These are phyloP conservation scores for Ganoderma meredithae DNA, from an alignment of 1,284 basidiomycete genomes.

Conservation along the genomic window DNA sequence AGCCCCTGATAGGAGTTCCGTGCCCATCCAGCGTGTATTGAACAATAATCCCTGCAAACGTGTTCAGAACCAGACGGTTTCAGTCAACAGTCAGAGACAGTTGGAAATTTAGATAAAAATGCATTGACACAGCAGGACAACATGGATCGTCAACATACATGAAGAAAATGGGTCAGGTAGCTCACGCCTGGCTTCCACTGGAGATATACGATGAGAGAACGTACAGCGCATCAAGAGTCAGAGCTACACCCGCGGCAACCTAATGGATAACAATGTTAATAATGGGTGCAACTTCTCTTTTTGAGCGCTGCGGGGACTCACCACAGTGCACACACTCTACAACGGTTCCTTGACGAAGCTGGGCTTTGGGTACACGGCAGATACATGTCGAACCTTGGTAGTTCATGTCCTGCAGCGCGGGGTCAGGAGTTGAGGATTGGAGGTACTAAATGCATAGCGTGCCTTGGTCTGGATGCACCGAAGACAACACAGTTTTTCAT, in stretches of 20 bases:
- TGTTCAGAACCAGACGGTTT: too few species aligned
- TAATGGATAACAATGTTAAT: constrained; percentile 14
- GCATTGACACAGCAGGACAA: constrained; percentile 4
- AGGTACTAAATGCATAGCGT: constrained; percentile 34
- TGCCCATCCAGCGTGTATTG: background rate
- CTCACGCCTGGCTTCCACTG: constrained; percentile 16
- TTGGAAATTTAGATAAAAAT: constrained; percentile 2
- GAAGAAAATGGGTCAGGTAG: background rate
- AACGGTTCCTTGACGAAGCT: constrained; percentile 90
- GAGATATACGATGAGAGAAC: constrained; percentile 5
- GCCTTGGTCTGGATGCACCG: constrained; percentile 96
- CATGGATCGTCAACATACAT: background rate
- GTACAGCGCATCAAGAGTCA: constrained; percentile 29
- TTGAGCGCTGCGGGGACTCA: constrained; percentile 51
- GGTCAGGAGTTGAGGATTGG: background rate
- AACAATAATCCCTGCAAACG: background rate
- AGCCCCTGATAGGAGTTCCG: too few species aligned
- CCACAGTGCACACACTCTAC: constrained; percentile 98
- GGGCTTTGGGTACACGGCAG: constrained; percentile 95
- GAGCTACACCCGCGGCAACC: constrained; percentile 38
- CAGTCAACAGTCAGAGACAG: background rate
- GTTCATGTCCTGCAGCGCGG: constrained; percentile 87
- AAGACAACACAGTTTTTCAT: constrained; percentile 98
- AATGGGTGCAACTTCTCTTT: background rate
- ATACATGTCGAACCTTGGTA: constrained; percentile 99